Evolutionary conservation across 352 stramenopile species (phyloP).

Genomic region (Blastocystis sp.): DNA sequence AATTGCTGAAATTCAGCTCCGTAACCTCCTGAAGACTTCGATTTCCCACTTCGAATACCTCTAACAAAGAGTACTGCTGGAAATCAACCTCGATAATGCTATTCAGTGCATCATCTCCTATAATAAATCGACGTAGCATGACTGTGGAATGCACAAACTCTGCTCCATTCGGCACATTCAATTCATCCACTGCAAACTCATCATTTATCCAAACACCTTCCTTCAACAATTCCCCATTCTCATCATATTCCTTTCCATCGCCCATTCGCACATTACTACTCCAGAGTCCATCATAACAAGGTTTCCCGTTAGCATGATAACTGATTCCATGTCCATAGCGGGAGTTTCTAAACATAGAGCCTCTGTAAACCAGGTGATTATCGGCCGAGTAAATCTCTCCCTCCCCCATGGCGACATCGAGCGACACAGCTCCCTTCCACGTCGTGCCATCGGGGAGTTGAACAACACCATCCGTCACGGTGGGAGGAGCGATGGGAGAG

Average conservation of each 20-base stretch:
- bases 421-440: neutral
- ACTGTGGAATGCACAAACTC: neutral
- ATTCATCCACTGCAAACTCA: neutral
- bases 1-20: neutral
- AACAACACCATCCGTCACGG: neutral
- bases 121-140: neutral
- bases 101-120: slow-evolving; percentile 30
- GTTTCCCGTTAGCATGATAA: neutral
- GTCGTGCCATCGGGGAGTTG: neutral
- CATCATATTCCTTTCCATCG: neutral
- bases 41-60: neutral
- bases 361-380: neutral
- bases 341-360: slow-evolving; percentile 30
- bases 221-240: neutral
- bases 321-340: slow-evolving; percentile 13
- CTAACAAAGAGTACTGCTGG: neutral
- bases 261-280: neutral
- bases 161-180: neutral
- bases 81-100: slow-evolving; percentile 29
- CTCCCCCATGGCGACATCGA: neutral
- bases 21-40: neutral
- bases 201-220: slow-evolving; percentile 16
- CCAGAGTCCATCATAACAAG: slow-evolving; percentile 28
- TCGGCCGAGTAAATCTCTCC: neutral
- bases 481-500: neutral